These are phyloP conservation scores for Magnaporthiopsis incrustans DNA, from an alignment of 2,329 filamentous ascomycete species.

Conservation along the genomic window DNA sequence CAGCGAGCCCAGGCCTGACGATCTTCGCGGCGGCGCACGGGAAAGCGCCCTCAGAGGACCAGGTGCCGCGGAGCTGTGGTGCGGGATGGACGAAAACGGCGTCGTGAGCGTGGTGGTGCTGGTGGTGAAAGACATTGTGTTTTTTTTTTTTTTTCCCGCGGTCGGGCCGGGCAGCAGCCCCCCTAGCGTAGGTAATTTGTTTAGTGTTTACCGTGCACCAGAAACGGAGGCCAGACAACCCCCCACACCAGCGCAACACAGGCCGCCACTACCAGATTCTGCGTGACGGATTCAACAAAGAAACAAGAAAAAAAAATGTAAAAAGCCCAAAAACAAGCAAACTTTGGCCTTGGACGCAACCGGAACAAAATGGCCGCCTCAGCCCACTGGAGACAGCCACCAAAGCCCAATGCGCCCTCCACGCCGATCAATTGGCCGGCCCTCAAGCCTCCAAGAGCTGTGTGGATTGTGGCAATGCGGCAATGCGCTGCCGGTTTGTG, in stretches of 20 bases:
- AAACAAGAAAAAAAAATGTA: not conserved
- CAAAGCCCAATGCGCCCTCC: not conserved
- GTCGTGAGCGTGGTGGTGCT: conserved; percentile 9
- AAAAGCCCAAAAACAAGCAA: not conserved
- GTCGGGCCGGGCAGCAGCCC: not conserved
- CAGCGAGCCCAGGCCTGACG: conserved; percentile 27
- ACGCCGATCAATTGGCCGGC: not conserved
- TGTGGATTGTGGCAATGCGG: not conserved
- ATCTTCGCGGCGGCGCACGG: conserved; percentile 13
- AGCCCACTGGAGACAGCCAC: not conserved
- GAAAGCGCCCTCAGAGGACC: conserved; percentile 5
- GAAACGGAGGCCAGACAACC: not conserved
- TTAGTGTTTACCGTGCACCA: not conserved
- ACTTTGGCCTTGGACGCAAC: not conserved
- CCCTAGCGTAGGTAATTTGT: not conserved
- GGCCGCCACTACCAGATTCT: not conserved
- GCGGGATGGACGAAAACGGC: conserved; percentile 13
- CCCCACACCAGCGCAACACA: not conserved
- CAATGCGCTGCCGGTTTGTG: not conserved
- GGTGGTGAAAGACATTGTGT: conserved; percentile 6
- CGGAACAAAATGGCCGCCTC: not conserved
- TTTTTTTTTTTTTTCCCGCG: not conserved
- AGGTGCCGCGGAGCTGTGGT: not conserved
- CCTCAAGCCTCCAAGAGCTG: not conserved
- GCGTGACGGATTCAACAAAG: not conserved